Evolutionary conservation across 2,329 filamentous ascomycete genomes (phyloP).

Genomic region (Fusarium irregulare): DNA sequence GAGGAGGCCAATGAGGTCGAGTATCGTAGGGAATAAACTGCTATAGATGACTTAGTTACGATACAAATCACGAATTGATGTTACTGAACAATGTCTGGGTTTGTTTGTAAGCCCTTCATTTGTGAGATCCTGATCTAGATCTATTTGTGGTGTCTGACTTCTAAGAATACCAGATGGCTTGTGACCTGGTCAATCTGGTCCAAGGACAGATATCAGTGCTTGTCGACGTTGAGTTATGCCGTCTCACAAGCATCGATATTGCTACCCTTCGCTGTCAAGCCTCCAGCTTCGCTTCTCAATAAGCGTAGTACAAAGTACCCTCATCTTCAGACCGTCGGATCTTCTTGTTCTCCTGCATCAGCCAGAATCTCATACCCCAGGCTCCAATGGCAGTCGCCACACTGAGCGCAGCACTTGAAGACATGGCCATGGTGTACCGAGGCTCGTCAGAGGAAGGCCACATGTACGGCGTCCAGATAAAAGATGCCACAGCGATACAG

Average conservation of each 20-base stretch:
- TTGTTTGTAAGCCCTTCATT: no score
- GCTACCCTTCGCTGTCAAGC: neutral
- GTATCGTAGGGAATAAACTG: neutral
- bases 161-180: no score
- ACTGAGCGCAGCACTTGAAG: conserved; percentile 38
- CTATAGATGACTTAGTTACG: no score
- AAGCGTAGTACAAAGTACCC: conserved; percentile 46
- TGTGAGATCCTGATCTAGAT: no score
- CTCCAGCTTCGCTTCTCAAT: conserved; percentile 12
- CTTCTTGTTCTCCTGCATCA: conserved; percentile 53
- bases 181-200: no score
- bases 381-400: conserved; percentile 52
- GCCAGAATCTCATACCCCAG: conserved; percentile 52
- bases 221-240: no score
- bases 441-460: conserved; percentile 28
- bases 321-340: conserved; percentile 41
- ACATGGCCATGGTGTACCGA: conserved; percentile 36
- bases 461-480: conserved; percentile 31
- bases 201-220: no score
- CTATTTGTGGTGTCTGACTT: no score
- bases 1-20: neutral
- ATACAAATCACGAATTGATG: neutral
- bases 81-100: no score
- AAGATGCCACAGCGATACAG: conserved; percentile 26
- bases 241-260: neutral